Base-by-base conservation (phyloP, 768 basidiomycete genomes). In the Naganishia vaughanmartiniae region DNA sequence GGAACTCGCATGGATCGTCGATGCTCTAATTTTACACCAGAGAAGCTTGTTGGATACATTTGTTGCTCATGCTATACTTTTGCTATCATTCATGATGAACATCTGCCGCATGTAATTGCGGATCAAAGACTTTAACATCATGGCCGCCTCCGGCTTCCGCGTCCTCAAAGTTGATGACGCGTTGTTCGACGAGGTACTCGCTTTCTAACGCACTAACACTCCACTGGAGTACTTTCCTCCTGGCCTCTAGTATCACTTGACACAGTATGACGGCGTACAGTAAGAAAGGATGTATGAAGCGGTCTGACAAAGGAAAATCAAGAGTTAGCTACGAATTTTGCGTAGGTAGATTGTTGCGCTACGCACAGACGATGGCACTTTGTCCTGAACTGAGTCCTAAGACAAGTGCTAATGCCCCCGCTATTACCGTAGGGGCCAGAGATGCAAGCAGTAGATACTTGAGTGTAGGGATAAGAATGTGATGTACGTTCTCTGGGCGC, bases 101-200 rank as follows among this genome's bases (percentile, higher is more conserved):
- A 21, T 63, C 60, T 4, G 60, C 60, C 12, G 60, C 60, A 45
- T 63, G 60, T 12, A 63, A 42, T 10, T 30, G 24, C 6, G 60
- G 36, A 21, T 63, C 60, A 63, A 63, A 63, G 33, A 63, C 60
- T 30, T 63, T 63, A 26, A 63, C 26, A 26, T 63, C 60, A 34
- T 30, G 39, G 6, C 60, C 60, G 2, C 60, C 60, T 30, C n/a
- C 60, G 19, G 60, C 60, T 30, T 42, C 63, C 33, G 57, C 56
- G 24, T 65, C 70, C 51, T 72, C 71, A 19, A 67, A 39, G 45
- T 72, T 67, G 36, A 69, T 65, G 33, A 72, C 71, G 19, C 66
- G 46, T n/a, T 72, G 45, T 48, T 69, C 67, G 21, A 72, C 67
- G 31, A 65, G 57, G 34, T 69, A 72, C 19, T 65, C 67, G 28